These are phyloP conservation scores for Tetrapisispora taiwanensis DNA, from an alignment of 805 yeast genomes.

Conservation along the genomic window DNA sequence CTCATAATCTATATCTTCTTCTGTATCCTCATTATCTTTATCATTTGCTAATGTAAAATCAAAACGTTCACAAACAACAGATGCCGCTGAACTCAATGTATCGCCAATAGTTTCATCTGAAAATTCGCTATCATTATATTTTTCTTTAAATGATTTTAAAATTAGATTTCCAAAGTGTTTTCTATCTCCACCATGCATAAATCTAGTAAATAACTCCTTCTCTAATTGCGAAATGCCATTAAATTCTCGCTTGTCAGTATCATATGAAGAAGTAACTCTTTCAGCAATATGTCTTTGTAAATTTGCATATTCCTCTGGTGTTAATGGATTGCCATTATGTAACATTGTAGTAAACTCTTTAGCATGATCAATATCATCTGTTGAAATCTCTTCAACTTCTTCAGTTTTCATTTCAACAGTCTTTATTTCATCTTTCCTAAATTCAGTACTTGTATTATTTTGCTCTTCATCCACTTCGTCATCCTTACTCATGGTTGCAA, in stretches of 20 bases:
- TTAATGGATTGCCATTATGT: slow-evolving; percentile 24
- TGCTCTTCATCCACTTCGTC: background rate
- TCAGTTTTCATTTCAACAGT: background rate
- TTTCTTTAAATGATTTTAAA: slow-evolving; percentile 22
- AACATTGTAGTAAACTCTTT: slow-evolving; percentile 22
- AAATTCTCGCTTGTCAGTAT: slow-evolving; percentile 20
- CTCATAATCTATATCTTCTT: slow-evolving; percentile 19
- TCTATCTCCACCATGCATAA: slow-evolving; percentile 25
- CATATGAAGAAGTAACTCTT: slow-evolving; percentile 25
- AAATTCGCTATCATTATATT: slow-evolving; percentile 15
- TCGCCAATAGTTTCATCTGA: slow-evolving; percentile 17
- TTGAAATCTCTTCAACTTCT: too few species aligned
- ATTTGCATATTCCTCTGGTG: slow-evolving; percentile 24
- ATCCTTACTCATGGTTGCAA: slow-evolving; percentile 40
- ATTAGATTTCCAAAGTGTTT: slow-evolving; percentile 21
- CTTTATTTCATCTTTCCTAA: background rate
- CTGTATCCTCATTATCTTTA: slow-evolving; percentile 18
- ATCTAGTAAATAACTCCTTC: slow-evolving; percentile 24
- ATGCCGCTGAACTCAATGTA: slow-evolving; percentile 23
- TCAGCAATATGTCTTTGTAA: slow-evolving; percentile 26
- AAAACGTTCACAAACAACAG: slow-evolving; percentile 12
- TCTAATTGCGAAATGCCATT: slow-evolving; percentile 22
- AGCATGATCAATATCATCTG: slow-evolving; percentile 5
- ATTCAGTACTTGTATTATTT: too few species aligned
- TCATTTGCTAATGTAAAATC: slow-evolving; percentile 9